Base-by-base conservation (phyloP, 441 rosid genomes). In the Populus tomentosa region DNA sequence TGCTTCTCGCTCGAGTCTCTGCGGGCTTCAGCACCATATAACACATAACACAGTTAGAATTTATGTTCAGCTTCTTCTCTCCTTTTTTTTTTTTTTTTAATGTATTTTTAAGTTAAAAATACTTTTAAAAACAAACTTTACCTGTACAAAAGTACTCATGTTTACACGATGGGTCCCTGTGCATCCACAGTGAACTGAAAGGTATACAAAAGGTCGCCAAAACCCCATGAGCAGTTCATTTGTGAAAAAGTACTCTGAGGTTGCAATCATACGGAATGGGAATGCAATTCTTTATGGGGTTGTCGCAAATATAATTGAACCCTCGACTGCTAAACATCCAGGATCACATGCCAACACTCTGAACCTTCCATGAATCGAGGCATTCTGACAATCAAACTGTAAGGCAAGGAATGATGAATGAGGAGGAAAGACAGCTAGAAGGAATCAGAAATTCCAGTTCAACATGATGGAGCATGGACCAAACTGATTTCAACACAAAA, bases 331-430 rank as follows among this genome's bases (percentile, higher is more conserved):
- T 18, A 16, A 21, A 2, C 30, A 33, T 56, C 23, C 53, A 61
- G 33, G 14, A 28, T 32, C 67, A 59, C 67, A 61, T 61, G 68
- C 68, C 69, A 46, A 14, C 33, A 28, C 33, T 42, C 21, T 28
- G 24, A 26, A 7, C 36, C 11, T 26, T 35, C 7, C 16, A 61
- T 14, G 67, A 33, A 61, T 61, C 20, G 32, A 32, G 18, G 66
- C 35, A 20, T 21, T 18, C 75, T 73, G 75, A 73, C 53, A 73
- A 1, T 73, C 67, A 59, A 73, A 73, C 72, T 35, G 72, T 3
- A 36, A 21, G 72, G n/a, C 72, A 69, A 30, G n/a, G 5, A 20
- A 10, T 42, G 10, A 68, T 35, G 71, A 42, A 24, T 20, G 5
- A 2, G 21, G 1, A 35, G 50, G 18, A 68, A 68, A 68, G 50